phyloP scores from a whole-genome alignment of 352 stramenopile genomes.

The Elongisporangium anandrum region DNA sequence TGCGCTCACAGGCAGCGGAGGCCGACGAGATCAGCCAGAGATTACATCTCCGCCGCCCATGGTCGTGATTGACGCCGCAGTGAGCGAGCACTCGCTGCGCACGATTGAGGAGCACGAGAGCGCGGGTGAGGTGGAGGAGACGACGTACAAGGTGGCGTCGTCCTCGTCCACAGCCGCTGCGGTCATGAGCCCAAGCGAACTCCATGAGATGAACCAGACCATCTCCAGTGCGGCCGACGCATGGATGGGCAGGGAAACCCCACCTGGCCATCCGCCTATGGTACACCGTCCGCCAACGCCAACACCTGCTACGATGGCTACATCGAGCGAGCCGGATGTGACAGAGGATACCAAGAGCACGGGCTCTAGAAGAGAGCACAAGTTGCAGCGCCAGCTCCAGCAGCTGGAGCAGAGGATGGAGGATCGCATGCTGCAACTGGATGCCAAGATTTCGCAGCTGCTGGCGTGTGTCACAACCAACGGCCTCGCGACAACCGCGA shows the following conservation, averaged over 20 bases:
- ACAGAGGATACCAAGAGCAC: background rate
- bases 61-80: conserved; percentile 1
- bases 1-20: background rate
- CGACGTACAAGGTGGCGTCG: background rate
- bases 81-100: background rate
- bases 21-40: background rate
- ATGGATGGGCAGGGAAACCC: background rate
- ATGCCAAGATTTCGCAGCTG: conserved; percentile 28
- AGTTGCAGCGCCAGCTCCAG: conserved; percentile 10
- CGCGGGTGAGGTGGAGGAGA: conserved; percentile 2
- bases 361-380: background rate
- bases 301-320: background rate
- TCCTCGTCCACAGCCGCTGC: background rate
- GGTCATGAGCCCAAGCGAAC: background rate
- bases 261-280: background rate
- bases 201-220: background rate
- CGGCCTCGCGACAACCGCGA: background rate
- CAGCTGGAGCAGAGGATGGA: conserved; percentile 32
- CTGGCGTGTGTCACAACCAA: conserved; percentile 8
- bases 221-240: background rate
- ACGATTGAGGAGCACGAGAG: conserved; percentile 5
- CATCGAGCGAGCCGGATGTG: background rate
- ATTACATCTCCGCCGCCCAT: background rate
- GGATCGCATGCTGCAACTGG: conserved; percentile 15
- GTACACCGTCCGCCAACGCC: background rate